Evolutionary conservation across 257 asterid genomes (phyloP).

Genomic region (Fraxinus anomala): DNA sequence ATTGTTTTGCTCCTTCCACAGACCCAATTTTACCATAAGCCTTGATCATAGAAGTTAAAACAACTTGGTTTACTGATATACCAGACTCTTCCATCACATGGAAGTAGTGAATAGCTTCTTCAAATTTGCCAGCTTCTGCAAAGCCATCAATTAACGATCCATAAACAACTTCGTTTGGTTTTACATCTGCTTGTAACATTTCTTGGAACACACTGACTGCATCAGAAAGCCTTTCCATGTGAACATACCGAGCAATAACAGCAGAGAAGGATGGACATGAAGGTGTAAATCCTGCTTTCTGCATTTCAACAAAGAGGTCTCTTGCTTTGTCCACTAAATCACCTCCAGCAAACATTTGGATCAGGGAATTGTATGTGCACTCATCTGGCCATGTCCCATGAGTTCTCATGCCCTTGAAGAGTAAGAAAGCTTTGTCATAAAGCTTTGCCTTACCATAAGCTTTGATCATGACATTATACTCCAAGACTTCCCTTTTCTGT

Average conservation of each 20-base stretch:
- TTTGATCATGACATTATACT: slow-evolving; percentile 92
- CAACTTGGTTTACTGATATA: slow-evolving; percentile 59
- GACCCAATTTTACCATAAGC: slow-evolving; percentile 74
- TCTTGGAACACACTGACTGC: slow-evolving; percentile 65
- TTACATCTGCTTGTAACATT: slow-evolving; percentile 57
- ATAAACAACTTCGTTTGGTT: slow-evolving; percentile 78
- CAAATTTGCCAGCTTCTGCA: slow-evolving; percentile 78
- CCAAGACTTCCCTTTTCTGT: slow-evolving; percentile 60
- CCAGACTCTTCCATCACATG: slow-evolving; percentile 66
- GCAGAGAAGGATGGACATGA: slow-evolving; percentile 69
- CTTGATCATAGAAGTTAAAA: slow-evolving; percentile 84
- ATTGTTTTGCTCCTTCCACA: slow-evolving; percentile 67
- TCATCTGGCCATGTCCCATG: slow-evolving; percentile 95
- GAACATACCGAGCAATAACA: slow-evolving; percentile 59
- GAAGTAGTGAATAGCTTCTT: slow-evolving; percentile 65
- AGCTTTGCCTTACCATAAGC: slow-evolving; percentile 79
- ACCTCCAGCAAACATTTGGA: slow-evolving; percentile 77
- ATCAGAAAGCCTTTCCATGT: slow-evolving; percentile 51
- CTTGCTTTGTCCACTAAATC: slow-evolving; percentile 65
- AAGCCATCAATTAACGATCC: slow-evolving; percentile 70
- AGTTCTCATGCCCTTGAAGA: slow-evolving; percentile 80
- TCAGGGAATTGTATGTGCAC: slow-evolving; percentile 82
- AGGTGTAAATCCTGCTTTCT: slow-evolving; percentile 59
- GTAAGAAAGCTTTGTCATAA: slow-evolving; percentile 65
- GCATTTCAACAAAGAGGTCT: slow-evolving; percentile 70